Base-by-base conservation (phyloP, 129 eudicot species). In the Apium graveolens region DNA sequence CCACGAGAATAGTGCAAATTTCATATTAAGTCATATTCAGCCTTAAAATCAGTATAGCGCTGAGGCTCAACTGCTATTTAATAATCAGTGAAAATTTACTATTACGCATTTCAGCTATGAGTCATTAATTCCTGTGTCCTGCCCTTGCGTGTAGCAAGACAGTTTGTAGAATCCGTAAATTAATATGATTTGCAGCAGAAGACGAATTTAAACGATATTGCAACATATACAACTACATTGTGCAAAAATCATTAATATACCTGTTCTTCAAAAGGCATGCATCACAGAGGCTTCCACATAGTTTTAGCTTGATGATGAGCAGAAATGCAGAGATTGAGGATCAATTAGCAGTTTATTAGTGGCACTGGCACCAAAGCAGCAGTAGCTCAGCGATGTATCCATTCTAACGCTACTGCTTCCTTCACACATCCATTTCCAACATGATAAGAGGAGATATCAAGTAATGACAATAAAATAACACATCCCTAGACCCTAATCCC, bases 211-310 rank as follows among this genome's bases (percentile, higher is more conserved):
- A 53, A 53, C 3, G 3, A 20, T 20, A 17, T 7, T 53, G 63
- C 63, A 53, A 4, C 63, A 53, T 53, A 21, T 53, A 53, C 63
- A 7, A 53, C 49, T 11, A 6, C 27, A 53, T 21, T 53, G 27
- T 21, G 1, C 0, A 53, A 53, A 21, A 53, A 6, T 53, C 63
- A 53, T 21, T 5, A 51, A 41, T 62, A 76, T 78, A 62, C 85
- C 85, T 83, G 83, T 75, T 78, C 75, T 76, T 81, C 85, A 45
- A 83, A 80, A 71, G 87, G 66, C 27, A 78, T 46, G 78, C 89
- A 83, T 32, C 81, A 78, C 27, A 83, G 55, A 77, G 79, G 74
- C 80, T 75, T 86, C 49, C 73, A 45, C 37, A 70, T 73, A 65
- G 37, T 49, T 74, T 66, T 57, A 3, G 79, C 55, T 57, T 57